These are phyloP conservation scores for Conticribra weissflogii DNA, from an alignment of 108 stramenopile species.

Conservation along the genomic window DNA sequence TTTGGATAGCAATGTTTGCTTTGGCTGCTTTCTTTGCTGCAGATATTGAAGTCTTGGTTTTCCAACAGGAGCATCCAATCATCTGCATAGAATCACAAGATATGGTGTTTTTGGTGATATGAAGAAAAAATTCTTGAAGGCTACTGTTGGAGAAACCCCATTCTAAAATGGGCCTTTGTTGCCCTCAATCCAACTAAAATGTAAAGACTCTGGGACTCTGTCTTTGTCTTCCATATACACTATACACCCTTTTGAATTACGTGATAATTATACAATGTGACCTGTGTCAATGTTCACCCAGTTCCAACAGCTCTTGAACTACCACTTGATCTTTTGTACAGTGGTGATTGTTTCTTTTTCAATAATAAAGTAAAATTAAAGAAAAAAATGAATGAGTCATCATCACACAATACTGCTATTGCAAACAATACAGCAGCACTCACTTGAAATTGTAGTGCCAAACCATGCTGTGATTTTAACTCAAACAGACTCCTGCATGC, in stretches of 20 bases:
- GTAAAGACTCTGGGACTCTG: conserved; percentile 25
- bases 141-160: conserved; percentile 66
- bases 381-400: conserved; percentile 27
- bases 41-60: too few relatives aligned
- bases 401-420: neutral
- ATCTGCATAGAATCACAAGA: neutral
- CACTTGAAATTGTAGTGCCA: conserved; percentile 48
- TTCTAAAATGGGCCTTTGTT: conserved; percentile 44
- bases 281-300: conserved; percentile 32
- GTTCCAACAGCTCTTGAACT: conserved; percentile 23
- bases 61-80: conserved; percentile 22
- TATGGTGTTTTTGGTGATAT: conserved; percentile 40
- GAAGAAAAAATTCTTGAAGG: conserved; percentile 67
- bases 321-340: conserved; percentile 27
- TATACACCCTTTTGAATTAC: conserved; percentile 41
- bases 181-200: conserved; percentile 56
- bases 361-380: conserved; percentile 10
- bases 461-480: conserved; percentile 53
- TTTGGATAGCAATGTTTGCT: too few relatives aligned
- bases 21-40: too few relatives aligned
- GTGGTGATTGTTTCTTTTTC: conserved; percentile 38
- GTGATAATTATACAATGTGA: conserved; percentile 45
- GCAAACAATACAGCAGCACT: neutral
- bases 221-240: conserved; percentile 22
- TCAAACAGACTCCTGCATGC: conserved; percentile 57